A percentile compares a stretch with the other conserved stretches of the same genome.
Conservation (phyloP, 2,329 filamentous ascomycete genomes). For the Aureobasidium subglaciale region DNA sequence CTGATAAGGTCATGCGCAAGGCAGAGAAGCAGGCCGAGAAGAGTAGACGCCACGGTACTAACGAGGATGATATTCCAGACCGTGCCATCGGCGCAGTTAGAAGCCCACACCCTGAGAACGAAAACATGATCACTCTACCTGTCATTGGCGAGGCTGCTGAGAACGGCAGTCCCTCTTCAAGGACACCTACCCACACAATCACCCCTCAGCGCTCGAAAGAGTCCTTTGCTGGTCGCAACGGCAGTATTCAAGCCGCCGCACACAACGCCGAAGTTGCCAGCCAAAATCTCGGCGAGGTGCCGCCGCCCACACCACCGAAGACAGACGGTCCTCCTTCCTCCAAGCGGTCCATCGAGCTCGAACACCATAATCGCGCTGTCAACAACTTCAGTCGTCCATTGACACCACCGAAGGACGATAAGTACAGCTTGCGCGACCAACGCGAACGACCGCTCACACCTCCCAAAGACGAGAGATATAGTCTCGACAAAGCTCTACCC, state of each 20-base stretch:
- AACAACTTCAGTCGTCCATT: slow-evolving; percentile 33
- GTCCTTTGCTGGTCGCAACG: slow-evolving; percentile 3
- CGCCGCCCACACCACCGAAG: slow-evolving; percentile 28
- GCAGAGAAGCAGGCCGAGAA: slow-evolving; percentile 59
- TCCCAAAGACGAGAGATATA: slow-evolving; percentile 29
- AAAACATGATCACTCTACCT: slow-evolving; percentile 57
- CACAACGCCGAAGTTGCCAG: slow-evolving; percentile 22
- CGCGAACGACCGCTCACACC: slow-evolving; percentile 29
- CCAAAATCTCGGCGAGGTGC: slow-evolving; percentile 24
- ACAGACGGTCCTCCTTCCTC: slow-evolving; percentile 19
- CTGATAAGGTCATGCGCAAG: slow-evolving; percentile 49
- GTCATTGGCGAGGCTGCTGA: slow-evolving; percentile 90
- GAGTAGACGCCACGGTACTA: slow-evolving; percentile 41
- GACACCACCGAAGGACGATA: slow-evolving; percentile 38
- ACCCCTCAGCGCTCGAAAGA: slow-evolving; percentile 23
- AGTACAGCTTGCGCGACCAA: slow-evolving; percentile 18
- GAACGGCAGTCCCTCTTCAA: slow-evolving; percentile 49
- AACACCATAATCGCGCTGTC: slow-evolving; percentile 17
- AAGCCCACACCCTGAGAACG: slow-evolving; percentile 52
- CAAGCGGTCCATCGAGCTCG: slow-evolving; percentile 16
- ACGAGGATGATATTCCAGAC: slow-evolving; percentile 54
- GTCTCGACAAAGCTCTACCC: slow-evolving; percentile 24
- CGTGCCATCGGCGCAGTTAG: slow-evolving; percentile 52
- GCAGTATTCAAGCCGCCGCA: background rate
- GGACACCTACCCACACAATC: slow-evolving; percentile 20